Evolutionary conservation across 495 filamentous ascomycete genomes (phyloP).

Genomic region (Immersiella caudata): DNA sequence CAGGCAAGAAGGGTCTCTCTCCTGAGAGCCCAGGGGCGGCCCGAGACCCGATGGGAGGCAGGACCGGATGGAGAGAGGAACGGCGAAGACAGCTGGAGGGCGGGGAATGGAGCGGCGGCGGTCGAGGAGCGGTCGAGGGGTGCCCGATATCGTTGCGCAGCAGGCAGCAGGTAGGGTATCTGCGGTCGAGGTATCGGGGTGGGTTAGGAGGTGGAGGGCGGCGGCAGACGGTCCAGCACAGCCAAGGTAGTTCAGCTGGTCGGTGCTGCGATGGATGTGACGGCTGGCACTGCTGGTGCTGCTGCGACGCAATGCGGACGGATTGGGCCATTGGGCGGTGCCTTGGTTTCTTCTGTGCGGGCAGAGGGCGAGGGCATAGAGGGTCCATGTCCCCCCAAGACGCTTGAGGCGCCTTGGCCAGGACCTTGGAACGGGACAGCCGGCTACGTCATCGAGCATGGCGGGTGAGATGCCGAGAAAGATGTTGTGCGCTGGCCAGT

Average conservation of each 20-base stretch:
- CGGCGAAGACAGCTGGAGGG: not conserved
- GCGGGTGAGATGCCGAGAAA: conserved; percentile 7
- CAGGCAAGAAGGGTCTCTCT: not conserved
- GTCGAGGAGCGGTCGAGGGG: not conserved
- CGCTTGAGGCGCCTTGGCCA: conserved; percentile 13
- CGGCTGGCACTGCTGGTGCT: not conserved
- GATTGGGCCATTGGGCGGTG: not conserved
- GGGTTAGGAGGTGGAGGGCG: not conserved
- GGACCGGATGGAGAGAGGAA: conserved; percentile 3
- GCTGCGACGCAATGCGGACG: not conserved
- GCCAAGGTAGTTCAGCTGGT: not conserved
- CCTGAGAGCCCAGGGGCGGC: conserved; percentile 8
- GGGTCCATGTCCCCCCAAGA: conserved; percentile 8
- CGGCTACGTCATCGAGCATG: conserved; percentile 31
- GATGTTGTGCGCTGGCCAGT: conserved; percentile 9
- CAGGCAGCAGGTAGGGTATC: conserved; percentile 2
- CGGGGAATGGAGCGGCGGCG: conserved; percentile 2
- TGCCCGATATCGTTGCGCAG: not conserved
- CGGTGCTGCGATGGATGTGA: not conserved
- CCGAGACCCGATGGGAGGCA: conserved; percentile 13
- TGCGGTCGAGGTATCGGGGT: not conserved
- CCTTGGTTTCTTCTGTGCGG: not conserved
- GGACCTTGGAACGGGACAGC: conserved; percentile 26
- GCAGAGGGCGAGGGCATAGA: not conserved
- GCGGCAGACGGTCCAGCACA: not conserved